Evolutionary conservation across 202 grass and related monocot species (phyloP).

Genomic region (Brachypodium distachyon): DNA sequence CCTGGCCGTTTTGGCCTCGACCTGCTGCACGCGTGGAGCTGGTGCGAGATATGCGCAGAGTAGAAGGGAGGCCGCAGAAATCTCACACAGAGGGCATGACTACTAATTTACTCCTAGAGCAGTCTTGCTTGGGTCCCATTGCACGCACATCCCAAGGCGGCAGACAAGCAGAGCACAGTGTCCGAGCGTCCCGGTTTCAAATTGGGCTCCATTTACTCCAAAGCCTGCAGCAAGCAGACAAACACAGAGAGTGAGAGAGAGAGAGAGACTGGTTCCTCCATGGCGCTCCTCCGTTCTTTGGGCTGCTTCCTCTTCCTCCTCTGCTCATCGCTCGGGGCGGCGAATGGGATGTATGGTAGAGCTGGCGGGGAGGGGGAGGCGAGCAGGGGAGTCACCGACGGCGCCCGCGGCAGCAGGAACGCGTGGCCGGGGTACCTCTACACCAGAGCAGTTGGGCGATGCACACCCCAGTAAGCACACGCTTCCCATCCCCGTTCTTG

Average conservation of each 20-base stretch:
- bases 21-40: neutral
- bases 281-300: slow-evolving; percentile 10
- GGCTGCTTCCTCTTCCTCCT: slow-evolving; percentile 37
- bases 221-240: slow-evolving; percentile 1
- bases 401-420: neutral
- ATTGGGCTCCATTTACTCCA: slow-evolving; percentile 36
- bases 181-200: slow-evolving; percentile 17
- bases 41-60: neutral
- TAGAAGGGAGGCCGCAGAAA: neutral
- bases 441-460: slow-evolving; percentile 63
- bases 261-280: slow-evolving; percentile 8
- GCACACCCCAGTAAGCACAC: slow-evolving; percentile 78
- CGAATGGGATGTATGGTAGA: slow-evolving; percentile 27
- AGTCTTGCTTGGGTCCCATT: neutral
- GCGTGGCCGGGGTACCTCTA: slow-evolving; percentile 90
- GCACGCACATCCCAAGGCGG: slow-evolving; percentile 17
- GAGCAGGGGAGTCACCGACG: slow-evolving; percentile 26
- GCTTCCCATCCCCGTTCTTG: neutral
- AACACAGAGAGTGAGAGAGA: neutral
- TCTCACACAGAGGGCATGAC: slow-evolving; percentile 21
- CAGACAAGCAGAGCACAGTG: neutral
- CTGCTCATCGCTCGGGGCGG: slow-evolving; percentile 15
- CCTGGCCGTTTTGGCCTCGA: neutral
- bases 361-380: slow-evolving; percentile 8
- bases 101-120: slow-evolving; percentile 6